Base-by-base conservation (phyloP, 805 yeast genomes). In the Nadsonia fulvescens region DNA sequence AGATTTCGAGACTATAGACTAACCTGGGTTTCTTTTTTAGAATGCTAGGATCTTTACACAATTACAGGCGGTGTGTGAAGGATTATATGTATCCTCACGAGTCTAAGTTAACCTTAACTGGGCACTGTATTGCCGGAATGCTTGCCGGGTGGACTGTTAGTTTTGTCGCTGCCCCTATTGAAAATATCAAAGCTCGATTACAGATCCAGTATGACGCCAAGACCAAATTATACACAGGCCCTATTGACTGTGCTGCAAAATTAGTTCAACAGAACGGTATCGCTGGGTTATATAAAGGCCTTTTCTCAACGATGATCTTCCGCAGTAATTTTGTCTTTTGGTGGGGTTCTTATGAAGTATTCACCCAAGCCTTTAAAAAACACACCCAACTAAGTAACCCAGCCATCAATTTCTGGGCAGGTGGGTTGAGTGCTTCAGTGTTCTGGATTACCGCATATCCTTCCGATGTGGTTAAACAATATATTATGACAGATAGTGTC, bases 151-250 rank as follows among this genome's bases (percentile, higher is more conserved):
- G 74, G 73, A 82, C 94, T 0, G 94, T 82, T 8, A 71, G 86
- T 24, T 75, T 82, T 53, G 83, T 82, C n/a, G 95, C 95, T 4
- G 93, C 93, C 0, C 94, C 94, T 2, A 74, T 82, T 5, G 95
- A 82, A 47, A 74, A 75, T 39, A 69, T 82, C 37, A 82, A 82
- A 51, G 93, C 92, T 3, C 61, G 91, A 34, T 57, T 82, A 26
- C 94, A 82, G 47, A 81, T 82, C 8, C 94, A 82, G 43, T 82
- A 82, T 45, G 91, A 79, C 45, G 72, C 82, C 8, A 61, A 64
- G 21, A 54, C 75, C 9, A 71, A 58, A 36, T 40, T 62, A 7
- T 81, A 74, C 44, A 57, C 55, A 2, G 94, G 94, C 1, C 94
- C 95, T 0, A 51, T 81, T 15, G 78, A 78, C 44, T 83, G 83